Evolutionary conservation across 345 rosid genomes (phyloP).

Genomic region (Eucalyptus sp.): DNA sequence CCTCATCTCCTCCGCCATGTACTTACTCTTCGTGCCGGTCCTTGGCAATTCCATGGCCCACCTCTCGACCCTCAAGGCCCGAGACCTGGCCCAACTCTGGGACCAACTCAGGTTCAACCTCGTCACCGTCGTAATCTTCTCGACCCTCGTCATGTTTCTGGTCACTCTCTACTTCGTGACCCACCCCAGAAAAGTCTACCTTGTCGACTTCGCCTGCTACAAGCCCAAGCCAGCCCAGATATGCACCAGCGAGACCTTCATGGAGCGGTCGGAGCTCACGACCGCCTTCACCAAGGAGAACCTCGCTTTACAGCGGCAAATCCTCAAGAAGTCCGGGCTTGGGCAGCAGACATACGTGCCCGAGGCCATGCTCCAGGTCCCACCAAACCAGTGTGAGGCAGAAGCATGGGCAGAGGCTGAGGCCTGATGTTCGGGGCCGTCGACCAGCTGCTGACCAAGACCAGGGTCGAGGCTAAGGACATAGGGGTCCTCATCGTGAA

Average conservation of each 20-base stretch:
- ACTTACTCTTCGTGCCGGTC: constrained; percentile 1
- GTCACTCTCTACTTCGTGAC: constrained; percentile 1
- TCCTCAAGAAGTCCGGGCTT: constrained; percentile 18
- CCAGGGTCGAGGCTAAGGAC: constrained; percentile 26
- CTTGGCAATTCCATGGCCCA: background rate
- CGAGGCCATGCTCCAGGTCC: constrained; percentile 14
- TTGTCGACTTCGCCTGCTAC: constrained; percentile 15
- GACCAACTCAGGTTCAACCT: background rate
- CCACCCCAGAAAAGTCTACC: constrained; percentile 4
- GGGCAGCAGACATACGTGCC: constrained; percentile 18
- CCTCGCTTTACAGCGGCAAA: constrained; percentile 12
- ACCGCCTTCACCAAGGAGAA: constrained; percentile 3
- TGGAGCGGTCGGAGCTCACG: background rate
- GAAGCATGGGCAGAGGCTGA: constrained; percentile 33
- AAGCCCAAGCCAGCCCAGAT: constrained; percentile 2
- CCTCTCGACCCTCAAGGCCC: background rate
- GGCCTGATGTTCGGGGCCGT: constrained; percentile 33
- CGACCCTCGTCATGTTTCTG: background rate
- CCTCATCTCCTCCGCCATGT: constrained; percentile 10
- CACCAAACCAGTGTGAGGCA: constrained; percentile 14
- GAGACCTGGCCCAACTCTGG: background rate
- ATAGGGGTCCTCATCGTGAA: constrained; percentile 36
- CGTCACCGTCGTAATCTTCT: background rate
- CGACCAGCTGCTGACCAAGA: constrained; percentile 21
- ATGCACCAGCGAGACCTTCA: constrained; percentile 2